Percentiles rank a stretch among this genome's conserved stretches.
phyloP scores from a whole-genome alignment of 768 basidiomycete genomes.

The Boletus pseudopeckii region DNA sequence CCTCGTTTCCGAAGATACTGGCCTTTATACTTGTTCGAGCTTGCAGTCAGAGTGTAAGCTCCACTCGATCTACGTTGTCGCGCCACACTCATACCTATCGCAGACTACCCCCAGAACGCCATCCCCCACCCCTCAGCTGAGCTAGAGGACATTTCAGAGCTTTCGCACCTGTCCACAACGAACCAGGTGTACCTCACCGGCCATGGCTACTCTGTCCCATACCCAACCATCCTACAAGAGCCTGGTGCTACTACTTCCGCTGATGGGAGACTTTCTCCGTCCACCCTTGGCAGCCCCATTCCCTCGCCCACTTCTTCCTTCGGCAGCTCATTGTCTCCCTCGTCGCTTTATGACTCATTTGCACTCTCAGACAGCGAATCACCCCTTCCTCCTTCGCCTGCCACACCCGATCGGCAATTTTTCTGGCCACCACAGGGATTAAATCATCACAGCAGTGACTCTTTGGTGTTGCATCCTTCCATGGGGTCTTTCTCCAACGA shows the following conservation, averaged over 20 bases:
- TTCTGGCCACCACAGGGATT: constrained; percentile 1
- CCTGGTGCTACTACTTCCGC: background rate
- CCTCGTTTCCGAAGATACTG: background rate
- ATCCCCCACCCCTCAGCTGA: background rate
- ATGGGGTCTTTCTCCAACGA: background rate
- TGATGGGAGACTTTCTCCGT: constrained; percentile 8
- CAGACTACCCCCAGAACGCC: background rate
- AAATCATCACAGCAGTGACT: constrained; percentile 8
- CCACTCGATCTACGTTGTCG: background rate
- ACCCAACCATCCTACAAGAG: constrained; percentile 14
- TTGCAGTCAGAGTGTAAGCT: constrained; percentile 7
- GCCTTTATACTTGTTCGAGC: background rate
- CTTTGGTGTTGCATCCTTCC: background rate
- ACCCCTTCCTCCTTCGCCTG: constrained; percentile 16
- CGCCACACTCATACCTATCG: constrained; percentile 17
- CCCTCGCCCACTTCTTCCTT: constrained; percentile 29
- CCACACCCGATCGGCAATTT: constrained; percentile 6
- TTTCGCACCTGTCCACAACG: constrained; percentile 11
- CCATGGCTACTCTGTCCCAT: constrained; percentile 3
- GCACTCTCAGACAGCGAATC: constrained; percentile 23
- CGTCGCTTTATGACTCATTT: constrained; percentile 5
- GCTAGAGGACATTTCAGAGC: constrained; percentile 19
- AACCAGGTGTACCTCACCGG: constrained; percentile 9
- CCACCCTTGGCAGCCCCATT: constrained; percentile 11
- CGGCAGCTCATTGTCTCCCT: constrained; percentile 23